Conservation (phyloP, 345 rosid genomes). For the Hevea brasiliensis region DNA sequence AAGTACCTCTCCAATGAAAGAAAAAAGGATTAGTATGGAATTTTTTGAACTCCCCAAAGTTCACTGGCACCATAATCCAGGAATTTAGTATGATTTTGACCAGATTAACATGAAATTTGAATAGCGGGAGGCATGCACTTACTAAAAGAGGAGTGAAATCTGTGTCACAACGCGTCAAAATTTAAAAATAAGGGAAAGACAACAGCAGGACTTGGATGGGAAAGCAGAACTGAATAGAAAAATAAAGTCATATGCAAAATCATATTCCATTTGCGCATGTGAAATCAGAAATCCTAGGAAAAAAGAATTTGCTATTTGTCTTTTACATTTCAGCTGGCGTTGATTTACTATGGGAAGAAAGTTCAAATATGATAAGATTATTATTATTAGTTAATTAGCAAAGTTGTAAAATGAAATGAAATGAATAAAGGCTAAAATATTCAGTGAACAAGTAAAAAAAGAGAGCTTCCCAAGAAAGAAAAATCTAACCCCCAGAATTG, state of each 20-base stretch:
- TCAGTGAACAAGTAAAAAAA: no score
- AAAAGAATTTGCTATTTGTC: no score
- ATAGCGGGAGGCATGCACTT: neutral
- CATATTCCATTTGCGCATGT: neutral
- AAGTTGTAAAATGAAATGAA: neutral
- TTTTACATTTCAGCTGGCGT: no score
- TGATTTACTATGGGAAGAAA: no score
- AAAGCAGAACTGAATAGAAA: neutral
- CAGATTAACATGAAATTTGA: neutral
- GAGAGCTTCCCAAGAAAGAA: neutral
- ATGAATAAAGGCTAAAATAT: neutral
- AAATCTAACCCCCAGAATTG: no score
- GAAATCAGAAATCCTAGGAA: neutral
- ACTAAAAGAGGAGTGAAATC: conserved; percentile 1
- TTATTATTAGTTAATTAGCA: neutral
- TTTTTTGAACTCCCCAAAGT: no score
- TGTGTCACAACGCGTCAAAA: neutral
- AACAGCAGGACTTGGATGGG: neutral
- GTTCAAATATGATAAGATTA: no score
- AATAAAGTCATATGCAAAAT: neutral
- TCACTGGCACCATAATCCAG: neutral
- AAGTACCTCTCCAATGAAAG: no score
- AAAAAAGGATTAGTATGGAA: no score
- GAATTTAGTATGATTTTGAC: neutral
- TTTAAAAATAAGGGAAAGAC: neutral